Evolutionary conservation across 345 rosid species (phyloP).

Genomic region (Eucalyptus albens): DNA sequence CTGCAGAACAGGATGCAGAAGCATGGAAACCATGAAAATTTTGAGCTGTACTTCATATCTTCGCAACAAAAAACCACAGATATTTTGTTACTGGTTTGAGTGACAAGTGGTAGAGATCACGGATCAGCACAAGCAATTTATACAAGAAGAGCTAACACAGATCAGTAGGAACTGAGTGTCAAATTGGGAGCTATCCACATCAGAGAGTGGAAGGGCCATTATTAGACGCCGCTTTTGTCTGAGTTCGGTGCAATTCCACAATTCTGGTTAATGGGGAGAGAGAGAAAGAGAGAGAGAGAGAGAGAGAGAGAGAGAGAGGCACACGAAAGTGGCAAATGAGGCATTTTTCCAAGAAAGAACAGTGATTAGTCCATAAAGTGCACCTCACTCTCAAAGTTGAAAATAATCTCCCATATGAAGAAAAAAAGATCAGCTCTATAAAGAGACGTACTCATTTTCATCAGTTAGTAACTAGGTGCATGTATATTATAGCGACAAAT

Average conservation of each 20-base stretch:
- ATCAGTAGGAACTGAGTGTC: neutral
- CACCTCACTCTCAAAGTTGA: slow-evolving; percentile 10
- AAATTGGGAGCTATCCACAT: neutral
- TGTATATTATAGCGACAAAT: neutral
- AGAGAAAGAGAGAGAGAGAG: neutral
- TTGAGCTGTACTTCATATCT: slow-evolving; percentile 15
- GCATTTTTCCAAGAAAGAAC: slow-evolving; percentile 1
- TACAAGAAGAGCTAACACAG: neutral
- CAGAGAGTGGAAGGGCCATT: slow-evolving; percentile 20
- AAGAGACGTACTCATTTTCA: neutral
- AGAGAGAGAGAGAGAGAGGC: neutral
- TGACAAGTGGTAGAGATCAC: neutral
- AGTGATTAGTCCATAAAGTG: neutral
- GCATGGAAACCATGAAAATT: neutral
- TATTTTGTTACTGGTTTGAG: neutral
- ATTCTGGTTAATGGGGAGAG: neutral
- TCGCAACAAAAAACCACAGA: neutral
- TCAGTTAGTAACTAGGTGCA: neutral
- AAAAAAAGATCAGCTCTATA: neutral
- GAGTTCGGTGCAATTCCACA: slow-evolving; percentile 37
- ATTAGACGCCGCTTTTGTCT: slow-evolving; percentile 6
- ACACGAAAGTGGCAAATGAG: slow-evolving; percentile 11
- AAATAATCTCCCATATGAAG: slow-evolving; percentile 10
- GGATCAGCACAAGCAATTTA: slow-evolving; percentile 9
- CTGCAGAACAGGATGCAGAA: slow-evolving; percentile 13